phyloP scores from a whole-genome alignment of 2,329 filamentous ascomycete species.

The Blastomyces gilchristii region DNA sequence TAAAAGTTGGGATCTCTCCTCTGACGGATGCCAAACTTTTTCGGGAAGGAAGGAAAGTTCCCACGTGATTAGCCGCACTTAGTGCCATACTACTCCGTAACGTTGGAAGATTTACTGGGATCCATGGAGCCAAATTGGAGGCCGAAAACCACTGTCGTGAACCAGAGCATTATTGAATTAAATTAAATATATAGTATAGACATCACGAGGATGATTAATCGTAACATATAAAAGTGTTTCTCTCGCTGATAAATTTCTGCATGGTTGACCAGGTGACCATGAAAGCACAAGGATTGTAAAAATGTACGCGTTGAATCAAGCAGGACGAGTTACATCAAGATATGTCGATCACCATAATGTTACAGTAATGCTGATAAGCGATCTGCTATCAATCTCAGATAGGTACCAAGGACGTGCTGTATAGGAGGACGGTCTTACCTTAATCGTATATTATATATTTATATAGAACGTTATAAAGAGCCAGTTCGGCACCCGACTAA shows the following conservation, averaged over 20 bases:
- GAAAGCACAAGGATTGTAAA: not conserved
- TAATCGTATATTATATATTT: not conserved
- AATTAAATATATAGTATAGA: too few species aligned
- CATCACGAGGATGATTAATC: not conserved
- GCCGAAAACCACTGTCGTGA: not conserved
- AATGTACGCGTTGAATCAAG: not conserved
- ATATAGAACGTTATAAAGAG: not conserved
- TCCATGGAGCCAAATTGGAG: not conserved
- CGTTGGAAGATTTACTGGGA: not conserved
- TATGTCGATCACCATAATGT: not conserved
- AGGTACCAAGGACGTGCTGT: not conserved
- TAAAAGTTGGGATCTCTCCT: not conserved
- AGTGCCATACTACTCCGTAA: not conserved
- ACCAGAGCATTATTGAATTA: not conserved
- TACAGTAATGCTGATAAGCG: not conserved
- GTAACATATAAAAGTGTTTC: not conserved
- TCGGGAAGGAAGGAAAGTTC: not conserved
- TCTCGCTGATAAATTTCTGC: not conserved
- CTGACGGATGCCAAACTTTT: conserved; percentile 3
- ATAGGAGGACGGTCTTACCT: not conserved
- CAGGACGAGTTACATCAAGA: not conserved
- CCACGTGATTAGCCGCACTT: not conserved
- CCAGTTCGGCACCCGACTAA: too few species aligned
- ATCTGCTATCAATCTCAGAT: not conserved
- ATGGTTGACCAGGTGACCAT: not conserved